These are phyloP conservation scores for Candida frijolesensis DNA, from an alignment of 1,139 yeast species.

Conservation along the genomic window DNA sequence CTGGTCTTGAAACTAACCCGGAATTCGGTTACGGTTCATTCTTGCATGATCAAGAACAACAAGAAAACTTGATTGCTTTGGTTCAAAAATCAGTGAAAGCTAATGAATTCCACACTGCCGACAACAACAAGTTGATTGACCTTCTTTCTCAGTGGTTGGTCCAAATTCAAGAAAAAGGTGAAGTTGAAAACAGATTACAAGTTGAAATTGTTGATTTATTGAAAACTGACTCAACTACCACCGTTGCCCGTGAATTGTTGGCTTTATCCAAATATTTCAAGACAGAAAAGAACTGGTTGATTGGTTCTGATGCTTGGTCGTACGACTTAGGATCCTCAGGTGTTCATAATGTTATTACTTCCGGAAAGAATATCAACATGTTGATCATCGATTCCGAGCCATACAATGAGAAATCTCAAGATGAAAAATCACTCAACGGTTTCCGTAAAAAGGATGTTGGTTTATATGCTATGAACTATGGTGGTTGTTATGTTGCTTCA, in stretches of 20 bases:
- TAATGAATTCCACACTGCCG: slow-evolving; percentile 48
- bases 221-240: slow-evolving; percentile 39
- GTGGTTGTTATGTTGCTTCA: slow-evolving; percentile 89
- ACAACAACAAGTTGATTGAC: slow-evolving; percentile 53
- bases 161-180: slow-evolving; percentile 33
- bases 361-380: slow-evolving; percentile 80
- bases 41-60: slow-evolving; percentile 57
- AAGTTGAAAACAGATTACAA: slow-evolving; percentile 28
- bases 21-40: slow-evolving; percentile 87
- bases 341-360: slow-evolving; percentile 79
- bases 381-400: slow-evolving; percentile 92
- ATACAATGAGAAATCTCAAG: slow-evolving; percentile 40
- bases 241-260: slow-evolving; percentile 47
- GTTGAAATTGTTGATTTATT: slow-evolving; percentile 45
- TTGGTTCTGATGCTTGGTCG: slow-evolving; percentile 96
- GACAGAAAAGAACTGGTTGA: slow-evolving; percentile 69
- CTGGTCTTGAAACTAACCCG: slow-evolving; percentile 59
- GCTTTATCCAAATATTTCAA: slow-evolving; percentile 46
- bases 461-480: slow-evolving; percentile 92
- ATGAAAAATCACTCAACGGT: slow-evolving; percentile 27
- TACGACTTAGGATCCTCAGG: slow-evolving; percentile 92
- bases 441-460: slow-evolving; percentile 91
- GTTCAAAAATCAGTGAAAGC: slow-evolving; percentile 55
- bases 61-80: slow-evolving; percentile 45
- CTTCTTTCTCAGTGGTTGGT: slow-evolving; percentile 72